These are phyloP conservation scores for Kwoniella sp. DNA, from an alignment of 768 basidiomycete species.

Conservation along the genomic window DNA sequence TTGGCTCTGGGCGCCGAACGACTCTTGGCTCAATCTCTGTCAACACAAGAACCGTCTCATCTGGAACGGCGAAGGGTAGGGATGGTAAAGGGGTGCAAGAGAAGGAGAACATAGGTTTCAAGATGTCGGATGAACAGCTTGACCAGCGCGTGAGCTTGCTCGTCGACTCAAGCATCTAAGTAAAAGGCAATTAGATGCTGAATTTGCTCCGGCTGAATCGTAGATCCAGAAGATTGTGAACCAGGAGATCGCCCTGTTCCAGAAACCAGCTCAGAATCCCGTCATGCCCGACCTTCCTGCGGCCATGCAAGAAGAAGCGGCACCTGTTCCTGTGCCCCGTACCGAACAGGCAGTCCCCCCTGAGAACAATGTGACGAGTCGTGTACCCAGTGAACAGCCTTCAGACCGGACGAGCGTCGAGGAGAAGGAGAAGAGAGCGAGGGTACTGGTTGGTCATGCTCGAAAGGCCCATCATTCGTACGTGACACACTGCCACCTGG, in stretches of 20 bases:
- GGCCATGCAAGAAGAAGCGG: not conserved
- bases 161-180: not conserved
- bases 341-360: not conserved
- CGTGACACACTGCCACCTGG: no score
- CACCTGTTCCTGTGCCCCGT: no score
- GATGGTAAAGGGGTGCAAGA: not conserved
- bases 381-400: no score
- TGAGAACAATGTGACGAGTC: not conserved
- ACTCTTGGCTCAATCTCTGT: conserved; percentile 1
- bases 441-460: conserved; percentile 81
- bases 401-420: no score
- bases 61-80: not conserved
- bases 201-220: not conserved
- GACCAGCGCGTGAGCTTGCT: conserved; percentile 8
- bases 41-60: not conserved
- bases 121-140: conserved; percentile 8
- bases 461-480: conserved; percentile 80
- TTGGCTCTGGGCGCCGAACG: not conserved
- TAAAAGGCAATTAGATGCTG: not conserved
- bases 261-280: not conserved
- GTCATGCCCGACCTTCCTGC: no score
- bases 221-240: conserved; percentile 17
- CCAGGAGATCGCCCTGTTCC: not conserved
- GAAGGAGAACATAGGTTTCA: not conserved
- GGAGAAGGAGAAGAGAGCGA: conserved; percentile 77